Conservation (phyloP, 2,329 filamentous ascomycete genomes). For the Atkinsonella hypoxylon region DNA sequence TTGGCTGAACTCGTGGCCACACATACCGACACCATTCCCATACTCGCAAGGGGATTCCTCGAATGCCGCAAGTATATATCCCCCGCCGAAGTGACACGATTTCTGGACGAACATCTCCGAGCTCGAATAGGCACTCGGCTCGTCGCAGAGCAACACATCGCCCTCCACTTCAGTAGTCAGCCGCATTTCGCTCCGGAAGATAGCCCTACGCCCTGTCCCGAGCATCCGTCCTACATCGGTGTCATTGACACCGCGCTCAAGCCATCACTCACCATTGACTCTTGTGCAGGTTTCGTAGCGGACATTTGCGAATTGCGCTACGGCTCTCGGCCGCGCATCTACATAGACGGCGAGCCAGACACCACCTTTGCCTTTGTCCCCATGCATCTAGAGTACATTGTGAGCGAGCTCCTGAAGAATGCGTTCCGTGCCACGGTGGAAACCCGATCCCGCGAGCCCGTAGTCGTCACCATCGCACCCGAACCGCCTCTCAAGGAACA, state of each 20-base stretch:
- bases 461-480: slow-evolving; percentile 85
- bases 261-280: slow-evolving; percentile 69
- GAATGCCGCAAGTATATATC: slow-evolving; percentile 88
- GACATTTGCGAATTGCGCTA: slow-evolving; percentile 97
- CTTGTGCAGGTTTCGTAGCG: slow-evolving; percentile 80
- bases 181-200: slow-evolving; percentile 52
- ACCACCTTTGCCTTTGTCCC: slow-evolving; percentile 91
- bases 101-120: slow-evolving; percentile 86
- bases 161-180: slow-evolving; percentile 62
- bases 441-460: slow-evolving; percentile 64
- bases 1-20: slow-evolving; percentile 93
- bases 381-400: slow-evolving; percentile 93
- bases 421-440: slow-evolving; percentile 91
- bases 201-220: slow-evolving; percentile 37
- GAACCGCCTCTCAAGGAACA: slow-evolving; percentile 33
- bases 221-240: slow-evolving; percentile 65
- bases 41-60: slow-evolving; percentile 81
- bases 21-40: slow-evolving; percentile 87
- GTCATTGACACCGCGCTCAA: slow-evolving; percentile 87
- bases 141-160: slow-evolving; percentile 94
- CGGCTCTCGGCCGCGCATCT: slow-evolving; percentile 68
- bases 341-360: slow-evolving; percentile 73
- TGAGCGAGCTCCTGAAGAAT: slow-evolving; percentile 94
- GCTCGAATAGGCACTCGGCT: slow-evolving; percentile 88
- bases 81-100: slow-evolving; percentile 70